These are phyloP conservation scores for Ceriops tagal DNA, from an alignment of 345 rosid genomes.

Conservation along the genomic window DNA sequence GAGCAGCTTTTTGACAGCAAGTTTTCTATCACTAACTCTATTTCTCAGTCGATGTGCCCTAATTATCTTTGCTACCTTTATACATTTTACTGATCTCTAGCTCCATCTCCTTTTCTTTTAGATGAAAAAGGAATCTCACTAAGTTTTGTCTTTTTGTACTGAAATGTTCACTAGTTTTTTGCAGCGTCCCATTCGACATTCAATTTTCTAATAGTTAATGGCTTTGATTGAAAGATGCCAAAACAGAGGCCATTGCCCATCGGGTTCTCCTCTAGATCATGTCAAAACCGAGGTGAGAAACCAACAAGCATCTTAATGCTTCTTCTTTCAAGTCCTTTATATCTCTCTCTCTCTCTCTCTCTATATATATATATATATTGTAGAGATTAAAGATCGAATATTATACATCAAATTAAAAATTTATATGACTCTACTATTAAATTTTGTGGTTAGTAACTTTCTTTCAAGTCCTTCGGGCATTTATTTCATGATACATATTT, in stretches of 20 bases:
- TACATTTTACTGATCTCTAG: not conserved
- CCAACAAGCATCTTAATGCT: not conserved
- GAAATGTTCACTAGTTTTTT: not conserved
- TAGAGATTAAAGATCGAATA: not conserved
- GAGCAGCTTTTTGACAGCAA: conserved; percentile 28
- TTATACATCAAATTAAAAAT: not conserved
- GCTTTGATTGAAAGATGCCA: conserved; percentile 9
- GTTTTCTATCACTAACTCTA: conserved; percentile 23
- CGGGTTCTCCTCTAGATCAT: not conserved
- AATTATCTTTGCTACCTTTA: not conserved
- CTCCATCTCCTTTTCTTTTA: not conserved
- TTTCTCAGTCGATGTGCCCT: conserved; percentile 15
- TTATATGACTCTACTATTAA: too few species aligned
- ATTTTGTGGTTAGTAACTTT: too few species aligned
- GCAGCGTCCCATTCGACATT: conserved; percentile 2
- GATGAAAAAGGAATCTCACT: conserved; percentile 18
- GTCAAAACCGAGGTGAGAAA: conserved; percentile 1
- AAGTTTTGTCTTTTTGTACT: conserved; percentile 12
- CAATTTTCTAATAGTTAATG: not conserved
- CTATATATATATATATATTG: too few species aligned
- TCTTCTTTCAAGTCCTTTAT: not conserved
- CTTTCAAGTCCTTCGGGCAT: too few species aligned
- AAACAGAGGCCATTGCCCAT: not conserved
- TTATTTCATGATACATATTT: too few species aligned
- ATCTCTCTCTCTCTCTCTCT: not conserved